Evolutionary conservation across 495 filamentous ascomycete genomes (phyloP).

Genomic region (Massariosphaeria phaeospora): DNA sequence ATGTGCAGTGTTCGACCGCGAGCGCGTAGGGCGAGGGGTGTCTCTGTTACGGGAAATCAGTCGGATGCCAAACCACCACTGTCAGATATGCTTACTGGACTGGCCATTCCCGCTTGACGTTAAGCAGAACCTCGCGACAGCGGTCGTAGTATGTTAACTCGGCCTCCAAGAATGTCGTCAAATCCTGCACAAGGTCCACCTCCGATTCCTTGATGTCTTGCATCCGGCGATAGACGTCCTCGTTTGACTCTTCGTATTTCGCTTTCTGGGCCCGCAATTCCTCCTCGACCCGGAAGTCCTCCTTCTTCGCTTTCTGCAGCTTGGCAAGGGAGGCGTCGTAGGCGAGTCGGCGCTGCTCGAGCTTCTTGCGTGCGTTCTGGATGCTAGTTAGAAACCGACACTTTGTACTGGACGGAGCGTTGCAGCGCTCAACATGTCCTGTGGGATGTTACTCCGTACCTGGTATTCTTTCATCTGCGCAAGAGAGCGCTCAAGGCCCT

Average conservation of each 20-base stretch:
- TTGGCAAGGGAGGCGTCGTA: slow-evolving; percentile 89
- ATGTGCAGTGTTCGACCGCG: slow-evolving; percentile 59
- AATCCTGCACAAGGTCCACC: slow-evolving; percentile 72
- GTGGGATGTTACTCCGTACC: no score
- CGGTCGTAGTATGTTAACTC: slow-evolving; percentile 89
- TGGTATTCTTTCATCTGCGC: slow-evolving; percentile 98
- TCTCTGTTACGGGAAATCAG: slow-evolving; percentile 28
- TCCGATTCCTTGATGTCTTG: slow-evolving; percentile 94
- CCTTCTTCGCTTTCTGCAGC: slow-evolving; percentile 88
- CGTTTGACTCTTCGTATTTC: slow-evolving; percentile 93
- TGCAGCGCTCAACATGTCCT: no score
- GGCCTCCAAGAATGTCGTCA: slow-evolving; percentile 78
- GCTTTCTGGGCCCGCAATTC: slow-evolving; percentile 86
- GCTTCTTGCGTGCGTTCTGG: slow-evolving; percentile 84
- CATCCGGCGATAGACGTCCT: slow-evolving; percentile 91
- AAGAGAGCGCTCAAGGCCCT: slow-evolving; percentile 81
- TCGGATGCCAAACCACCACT: slow-evolving; percentile 9
- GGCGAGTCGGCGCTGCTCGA: slow-evolving; percentile 81
- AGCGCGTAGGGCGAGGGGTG: slow-evolving; percentile 45
- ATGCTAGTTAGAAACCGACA: slow-evolving; percentile 2
- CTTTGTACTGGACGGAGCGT: background rate
- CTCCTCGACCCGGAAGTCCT: slow-evolving; percentile 90
- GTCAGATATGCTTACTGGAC: slow-evolving; percentile 46
- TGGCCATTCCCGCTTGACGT: slow-evolving; percentile 65
- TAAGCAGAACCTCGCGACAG: slow-evolving; percentile 69